Percentiles rank a stretch among this genome's conserved stretches.
phyloP scores from a whole-genome alignment of 1,284 basidiomycete genomes.

The Apiotrichum mycotoxinovorans region DNA sequence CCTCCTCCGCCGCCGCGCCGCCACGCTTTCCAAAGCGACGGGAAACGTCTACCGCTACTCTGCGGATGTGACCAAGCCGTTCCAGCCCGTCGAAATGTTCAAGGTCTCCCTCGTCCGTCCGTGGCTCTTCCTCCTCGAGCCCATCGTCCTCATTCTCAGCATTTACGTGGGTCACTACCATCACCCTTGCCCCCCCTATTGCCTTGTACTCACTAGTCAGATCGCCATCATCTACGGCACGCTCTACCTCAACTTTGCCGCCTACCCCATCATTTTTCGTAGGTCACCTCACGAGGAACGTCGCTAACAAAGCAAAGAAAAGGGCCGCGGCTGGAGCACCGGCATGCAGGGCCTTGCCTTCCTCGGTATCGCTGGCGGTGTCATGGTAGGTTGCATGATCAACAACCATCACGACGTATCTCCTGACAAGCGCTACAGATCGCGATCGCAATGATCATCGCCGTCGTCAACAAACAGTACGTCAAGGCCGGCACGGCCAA shows the following conservation, averaged over 20 bases:
- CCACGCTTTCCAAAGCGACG: conserved; percentile 31
- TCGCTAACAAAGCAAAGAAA: too few species aligned
- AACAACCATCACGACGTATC: too few species aligned
- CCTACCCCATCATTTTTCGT: conserved; percentile 52
- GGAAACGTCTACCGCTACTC: conserved; percentile 39
- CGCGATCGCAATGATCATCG: background rate
- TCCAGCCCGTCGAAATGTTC: conserved; percentile 30
- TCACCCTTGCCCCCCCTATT: too few species aligned
- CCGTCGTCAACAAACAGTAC: background rate
- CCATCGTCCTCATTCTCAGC: conserved; percentile 62
- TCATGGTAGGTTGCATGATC: too few species aligned
- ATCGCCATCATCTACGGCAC: conserved; percentile 27
- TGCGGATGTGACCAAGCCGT: conserved; percentile 45
- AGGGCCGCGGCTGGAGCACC: conserved; percentile 25
- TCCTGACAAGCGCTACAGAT: too few species aligned
- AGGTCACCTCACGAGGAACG: too few species aligned
- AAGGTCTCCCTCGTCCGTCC: conserved; percentile 47
- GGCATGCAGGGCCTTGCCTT: conserved; percentile 62
- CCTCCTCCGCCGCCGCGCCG: conserved; percentile 42
- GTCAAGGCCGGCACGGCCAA: conserved; percentile 12
- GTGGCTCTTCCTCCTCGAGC: conserved; percentile 61
- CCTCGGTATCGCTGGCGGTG: conserved; percentile 60
- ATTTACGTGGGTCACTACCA: conserved; percentile 49
- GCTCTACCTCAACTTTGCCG: conserved; percentile 35
- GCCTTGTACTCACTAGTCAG: too few species aligned